Evolutionary conservation across 192 early-diverging fungal genomes (phyloP).

Genomic region (Lunasporangiospora selenospora): DNA sequence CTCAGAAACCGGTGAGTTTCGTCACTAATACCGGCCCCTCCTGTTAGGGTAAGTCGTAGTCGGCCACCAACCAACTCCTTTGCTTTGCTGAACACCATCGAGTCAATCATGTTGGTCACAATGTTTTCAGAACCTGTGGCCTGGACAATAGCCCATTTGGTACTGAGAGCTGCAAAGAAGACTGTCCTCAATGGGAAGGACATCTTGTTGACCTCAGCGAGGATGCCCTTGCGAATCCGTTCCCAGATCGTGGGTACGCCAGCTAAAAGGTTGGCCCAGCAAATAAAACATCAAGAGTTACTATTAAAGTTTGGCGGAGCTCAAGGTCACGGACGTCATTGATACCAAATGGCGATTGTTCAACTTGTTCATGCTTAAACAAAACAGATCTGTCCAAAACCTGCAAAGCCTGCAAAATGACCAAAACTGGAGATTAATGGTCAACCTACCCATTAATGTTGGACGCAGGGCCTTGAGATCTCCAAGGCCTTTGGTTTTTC

Average conservation of each 20-base stretch:
- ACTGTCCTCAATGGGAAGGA: conserved; percentile 54
- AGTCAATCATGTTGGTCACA: conserved; percentile 61
- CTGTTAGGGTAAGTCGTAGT: conserved; percentile 65
- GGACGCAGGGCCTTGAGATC: conserved; percentile 74
- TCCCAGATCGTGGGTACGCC: conserved; percentile 85
- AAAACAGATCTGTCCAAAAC: too few species aligned
- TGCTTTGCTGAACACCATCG: conserved; percentile 66
- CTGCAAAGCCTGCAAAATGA: too few species aligned
- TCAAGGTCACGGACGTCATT: too few species aligned
- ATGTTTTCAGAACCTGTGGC: conserved; percentile 49
- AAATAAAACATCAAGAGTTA: too few species aligned
- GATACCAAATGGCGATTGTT: too few species aligned
- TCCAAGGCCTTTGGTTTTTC: conserved; percentile 65
- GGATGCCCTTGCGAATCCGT: conserved; percentile 74
- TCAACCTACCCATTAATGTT: conserved; percentile 62
- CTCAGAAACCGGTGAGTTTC: conserved; percentile 78
- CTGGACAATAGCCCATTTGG: conserved; percentile 59
- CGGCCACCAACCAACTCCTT: conserved; percentile 73
- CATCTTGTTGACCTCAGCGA: conserved; percentile 57
- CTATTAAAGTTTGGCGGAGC: too few species aligned
- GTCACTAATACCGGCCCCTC: conserved; percentile 74
- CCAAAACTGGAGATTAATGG: too few species aligned
- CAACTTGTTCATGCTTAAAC: too few species aligned
- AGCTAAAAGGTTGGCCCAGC: too few species aligned
- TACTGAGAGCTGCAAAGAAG: conserved; percentile 61